Percentiles rank a stretch among this genome's conserved stretches.
Evolutionary conservation across 208 protist species (phyloP).

Genomic region (Porcisia hertigi): DNA sequence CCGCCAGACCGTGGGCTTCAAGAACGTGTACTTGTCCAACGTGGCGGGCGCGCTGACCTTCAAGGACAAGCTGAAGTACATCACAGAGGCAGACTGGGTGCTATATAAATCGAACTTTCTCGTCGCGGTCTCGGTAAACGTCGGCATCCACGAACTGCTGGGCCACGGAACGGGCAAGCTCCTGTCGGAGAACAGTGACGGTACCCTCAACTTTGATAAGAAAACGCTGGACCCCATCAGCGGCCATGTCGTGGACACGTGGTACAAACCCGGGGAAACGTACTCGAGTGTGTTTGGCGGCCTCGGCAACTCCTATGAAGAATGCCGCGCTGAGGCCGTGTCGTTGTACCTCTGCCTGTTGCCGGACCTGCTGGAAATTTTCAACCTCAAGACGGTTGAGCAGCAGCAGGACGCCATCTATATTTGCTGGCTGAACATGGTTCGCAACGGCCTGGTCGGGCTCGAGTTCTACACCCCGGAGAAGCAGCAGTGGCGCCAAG

Average conservation of each 20-base stretch:
- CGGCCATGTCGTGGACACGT: conserved; percentile 59
- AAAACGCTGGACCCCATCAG: conserved; percentile 74
- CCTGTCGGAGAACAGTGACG: conserved; percentile 54
- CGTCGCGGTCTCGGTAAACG: conserved; percentile 89
- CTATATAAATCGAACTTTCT: conserved; percentile 65
- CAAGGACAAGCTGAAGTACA: conserved; percentile 71
- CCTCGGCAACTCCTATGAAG: conserved; percentile 79
- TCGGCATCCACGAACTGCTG: conserved; percentile 93
- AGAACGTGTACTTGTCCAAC: conserved; percentile 94
- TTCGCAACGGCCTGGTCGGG: conserved; percentile 83
- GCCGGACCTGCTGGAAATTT: conserved; percentile 68
- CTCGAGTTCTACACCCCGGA: conserved; percentile 93
- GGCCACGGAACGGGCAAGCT: conserved; percentile 94
- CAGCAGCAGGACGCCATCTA: conserved; percentile 60
- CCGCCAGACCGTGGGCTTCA: conserved; percentile 89
- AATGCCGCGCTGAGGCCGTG: conserved; percentile 90
- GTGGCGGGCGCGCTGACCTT: conserved; percentile 71
- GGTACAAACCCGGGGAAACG: conserved; percentile 90
- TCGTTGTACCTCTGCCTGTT: conserved; percentile 86
- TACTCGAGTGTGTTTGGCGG: conserved; percentile 82
- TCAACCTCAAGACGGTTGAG: conserved; percentile 37
- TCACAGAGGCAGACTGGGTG: conserved; percentile 79
- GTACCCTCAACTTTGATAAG: conserved; percentile 81
- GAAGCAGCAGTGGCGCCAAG: conserved; percentile 82
- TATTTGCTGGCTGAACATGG: conserved; percentile 94